Conservation (phyloP, 345 rosid genomes). For the Euphorbia tirucalli region DNA sequence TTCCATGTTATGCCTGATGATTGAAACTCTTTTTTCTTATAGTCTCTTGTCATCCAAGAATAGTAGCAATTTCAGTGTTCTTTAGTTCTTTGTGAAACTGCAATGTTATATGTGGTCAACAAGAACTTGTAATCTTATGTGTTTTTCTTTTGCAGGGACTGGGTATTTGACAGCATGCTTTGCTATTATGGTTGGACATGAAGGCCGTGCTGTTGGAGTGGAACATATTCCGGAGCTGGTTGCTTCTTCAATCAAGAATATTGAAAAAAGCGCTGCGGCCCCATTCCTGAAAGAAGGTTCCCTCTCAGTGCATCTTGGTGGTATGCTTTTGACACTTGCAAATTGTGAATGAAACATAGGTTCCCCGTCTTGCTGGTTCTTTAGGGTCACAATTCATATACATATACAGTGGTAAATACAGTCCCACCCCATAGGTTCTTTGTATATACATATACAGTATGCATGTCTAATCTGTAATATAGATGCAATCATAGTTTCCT, state of each 20-base stretch:
- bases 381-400: neutral
- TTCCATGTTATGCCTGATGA: neutral
- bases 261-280: slow-evolving; percentile 72
- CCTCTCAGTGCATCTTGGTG: slow-evolving; percentile 74
- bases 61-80: neutral
- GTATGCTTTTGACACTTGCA: slow-evolving; percentile 41
- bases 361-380: neutral
- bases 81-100: neutral
- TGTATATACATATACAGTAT: neutral
- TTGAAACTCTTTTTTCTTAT: neutral
- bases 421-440: neutral
- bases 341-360: neutral
- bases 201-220: slow-evolving; percentile 82
- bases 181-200: slow-evolving; percentile 84
- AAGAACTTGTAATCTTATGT: slow-evolving; percentile 1
- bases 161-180: slow-evolving; percentile 96
- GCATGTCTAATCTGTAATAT: neutral
- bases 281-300: slow-evolving; percentile 65
- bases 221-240: slow-evolving; percentile 91
- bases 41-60: neutral
- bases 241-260: slow-evolving; percentile 58
- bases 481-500: neutral
- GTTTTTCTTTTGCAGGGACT: slow-evolving; percentile 50
- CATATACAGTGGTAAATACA: neutral
- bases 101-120: neutral